Percentiles rank a stretch among this genome's conserved stretches.
Conservation (phyloP, 2,329 filamentous ascomycete genomes). For the Malbranchea zuffiana region DNA sequence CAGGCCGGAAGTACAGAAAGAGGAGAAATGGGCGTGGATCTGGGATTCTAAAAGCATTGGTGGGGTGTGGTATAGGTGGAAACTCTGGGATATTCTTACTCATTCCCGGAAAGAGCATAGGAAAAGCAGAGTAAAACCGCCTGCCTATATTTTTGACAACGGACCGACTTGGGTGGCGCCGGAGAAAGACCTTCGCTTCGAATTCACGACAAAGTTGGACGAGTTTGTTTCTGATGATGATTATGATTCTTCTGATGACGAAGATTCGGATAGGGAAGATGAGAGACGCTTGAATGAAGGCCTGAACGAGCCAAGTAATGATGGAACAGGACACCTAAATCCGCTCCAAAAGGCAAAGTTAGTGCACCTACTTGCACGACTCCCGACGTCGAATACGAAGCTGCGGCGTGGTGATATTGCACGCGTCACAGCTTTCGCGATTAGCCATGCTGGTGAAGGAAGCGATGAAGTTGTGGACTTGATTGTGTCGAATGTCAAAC, state of each 20-base stretch:
- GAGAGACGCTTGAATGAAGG: conserved; percentile 35
- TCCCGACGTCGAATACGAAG: conserved; percentile 64
- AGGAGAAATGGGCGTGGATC: conserved; percentile 89
- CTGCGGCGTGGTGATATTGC: conserved; percentile 78
- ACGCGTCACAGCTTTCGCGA: conserved; percentile 75
- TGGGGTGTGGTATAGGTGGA: conserved; percentile 87
- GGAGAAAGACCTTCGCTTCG: conserved; percentile 61
- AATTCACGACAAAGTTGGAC: conserved; percentile 64
- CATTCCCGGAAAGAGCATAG: conserved; percentile 39
- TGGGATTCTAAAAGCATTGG: conserved; percentile 73
- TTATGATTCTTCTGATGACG: conserved; percentile 79
- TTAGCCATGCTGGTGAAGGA: conserved; percentile 72
- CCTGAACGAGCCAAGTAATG: conserved; percentile 30
- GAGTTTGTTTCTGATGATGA: conserved; percentile 76
- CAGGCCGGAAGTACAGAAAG: conserved; percentile 65
- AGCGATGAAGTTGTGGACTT: conserved; percentile 87
- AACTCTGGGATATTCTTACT: conserved; percentile 76
- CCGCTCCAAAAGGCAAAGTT: conserved; percentile 77
- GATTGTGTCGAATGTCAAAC: conserved; percentile 69
- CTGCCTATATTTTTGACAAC: conserved; percentile 57
- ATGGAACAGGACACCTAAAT: conserved; percentile 59
- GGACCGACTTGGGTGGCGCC: conserved; percentile 68
- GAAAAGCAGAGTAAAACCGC: conserved; percentile 33
- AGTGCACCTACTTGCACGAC: conserved; percentile 66
- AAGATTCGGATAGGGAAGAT: conserved; percentile 46